Percentiles rank a stretch among this genome's conserved stretches.
Conservation (phyloP, 352 stramenopile genomes). For the Pythium grandisporangium region DNA sequence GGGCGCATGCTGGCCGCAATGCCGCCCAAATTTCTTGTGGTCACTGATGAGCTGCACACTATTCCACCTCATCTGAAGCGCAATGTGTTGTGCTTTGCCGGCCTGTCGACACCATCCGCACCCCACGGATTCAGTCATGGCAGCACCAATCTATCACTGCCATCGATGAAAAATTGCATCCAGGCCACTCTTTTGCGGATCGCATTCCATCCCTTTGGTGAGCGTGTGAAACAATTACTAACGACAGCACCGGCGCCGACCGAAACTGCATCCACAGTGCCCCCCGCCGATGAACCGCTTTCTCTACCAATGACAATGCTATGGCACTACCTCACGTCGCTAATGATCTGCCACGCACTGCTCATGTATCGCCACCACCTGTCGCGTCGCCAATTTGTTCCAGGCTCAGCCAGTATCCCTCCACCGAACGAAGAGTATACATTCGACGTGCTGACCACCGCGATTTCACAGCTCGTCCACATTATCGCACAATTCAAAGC, state of each 20-base stretch:
- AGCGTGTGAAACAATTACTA: conserved; percentile 5
- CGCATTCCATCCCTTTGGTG: conserved; percentile 16
- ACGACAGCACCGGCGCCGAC: conserved; percentile 1
- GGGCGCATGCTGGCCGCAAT: background rate
- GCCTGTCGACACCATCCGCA: no score
- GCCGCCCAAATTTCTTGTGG: background rate
- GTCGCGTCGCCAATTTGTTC: conserved; percentile 6
- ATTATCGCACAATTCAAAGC: background rate
- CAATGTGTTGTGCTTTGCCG: conserved; percentile 2
- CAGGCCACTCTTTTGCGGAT: conserved; percentile 30
- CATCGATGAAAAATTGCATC: conserved; percentile 26
- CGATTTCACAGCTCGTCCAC: conserved; percentile 9
- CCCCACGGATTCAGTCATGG: background rate
- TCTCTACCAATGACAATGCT: conserved; percentile 1
- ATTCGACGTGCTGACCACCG: conserved; percentile 9
- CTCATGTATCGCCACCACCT: conserved; percentile 16
- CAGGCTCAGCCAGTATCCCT: background rate
- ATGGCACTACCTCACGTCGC: conserved; percentile 22
- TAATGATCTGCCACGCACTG: conserved; percentile 33
- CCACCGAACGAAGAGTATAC: background rate
- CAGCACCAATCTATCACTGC: no score
- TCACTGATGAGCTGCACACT: background rate
- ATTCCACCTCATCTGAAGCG: background rate
- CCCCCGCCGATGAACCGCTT: background rate
- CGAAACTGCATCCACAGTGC: conserved; percentile 1